Evolutionary conservation across 352 stramenopile species (phyloP), one percentile per base, ranked within the genome.

Genomic region (Nothophytophthora sp.): DNA sequence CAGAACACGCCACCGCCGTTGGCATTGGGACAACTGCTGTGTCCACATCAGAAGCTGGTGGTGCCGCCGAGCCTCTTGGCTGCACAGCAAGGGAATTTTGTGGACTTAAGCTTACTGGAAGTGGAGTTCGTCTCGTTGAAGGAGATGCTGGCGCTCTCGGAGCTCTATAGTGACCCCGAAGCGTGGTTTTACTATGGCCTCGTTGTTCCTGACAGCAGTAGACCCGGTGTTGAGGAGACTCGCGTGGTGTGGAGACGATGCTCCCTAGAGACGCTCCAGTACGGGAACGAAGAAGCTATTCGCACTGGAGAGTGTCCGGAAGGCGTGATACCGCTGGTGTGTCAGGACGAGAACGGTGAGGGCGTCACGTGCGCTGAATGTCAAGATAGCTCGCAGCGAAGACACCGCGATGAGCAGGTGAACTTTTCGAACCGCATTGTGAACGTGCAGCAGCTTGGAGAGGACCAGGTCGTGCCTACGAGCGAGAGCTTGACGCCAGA

Each of bases 341-440:
- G 50, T 35, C 58, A 73, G 22, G 67, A 74, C 8, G 34, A 48
- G 5, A 69, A 70, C 10, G 62, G 60, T 3, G 43, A 68, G 0
- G 49, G 34, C 23, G 64, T 78, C 40, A 66, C 70, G 1, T 92
- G 81, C 44, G 25, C 36, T 10, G 68, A 74, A 29, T 92, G 81
- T 43, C 76, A 88, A 51, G 55, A 68, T 15, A 55, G 44, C 18
- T 77, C 54, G 0, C 56, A 82, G 25, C 54, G 57, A 54, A 49
- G 60, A 34, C 71, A 84, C 20, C 57, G 68, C 23, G 70, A 82
- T 13, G 73, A 65, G 50, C 48, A 85, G 2, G 50, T 81, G 27
- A 88, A 94, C 33, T 94, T 94, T 41, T 67, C 73, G 20, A 70
- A 80, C 28, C 57, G 75, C 19, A 60, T 80, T 12, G 63, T 94